These are phyloP conservation scores for Antitrichia curtipendula DNA, from an alignment of 225 moss, liverwort and hornwort genomes.

Conservation along the genomic window DNA sequence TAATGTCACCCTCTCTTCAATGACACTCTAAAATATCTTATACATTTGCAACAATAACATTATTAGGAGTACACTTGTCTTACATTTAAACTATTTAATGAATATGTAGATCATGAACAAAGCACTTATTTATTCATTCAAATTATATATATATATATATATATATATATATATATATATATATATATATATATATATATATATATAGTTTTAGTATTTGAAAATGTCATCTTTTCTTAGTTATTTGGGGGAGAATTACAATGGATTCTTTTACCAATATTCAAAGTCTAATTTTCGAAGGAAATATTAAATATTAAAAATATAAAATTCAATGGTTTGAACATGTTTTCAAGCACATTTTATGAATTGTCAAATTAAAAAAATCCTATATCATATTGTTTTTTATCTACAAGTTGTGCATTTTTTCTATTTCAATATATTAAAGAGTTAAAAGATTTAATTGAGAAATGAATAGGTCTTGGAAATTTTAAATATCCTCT, in stretches of 20 bases:
- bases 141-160: background rate
- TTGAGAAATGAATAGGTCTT: background rate
- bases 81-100: background rate
- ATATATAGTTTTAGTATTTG: background rate
- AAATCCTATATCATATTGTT: background rate
- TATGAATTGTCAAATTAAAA: background rate
- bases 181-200: no score
- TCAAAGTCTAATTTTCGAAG: background rate
- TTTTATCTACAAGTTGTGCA: background rate
- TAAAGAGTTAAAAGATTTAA: background rate
- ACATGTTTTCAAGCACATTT: background rate
- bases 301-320: background rate
- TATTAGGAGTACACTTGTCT: background rate
- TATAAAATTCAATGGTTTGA: background rate
- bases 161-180: no score
- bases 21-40: fast-evolving
- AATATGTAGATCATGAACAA: background rate
- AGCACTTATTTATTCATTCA: background rate
- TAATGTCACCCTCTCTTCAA: background rate
- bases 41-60: background rate
- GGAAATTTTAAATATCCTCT: background rate
- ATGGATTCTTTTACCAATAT: background rate
- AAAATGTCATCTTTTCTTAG: background rate
- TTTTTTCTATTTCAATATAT: background rate
- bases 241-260: background rate